phyloP scores from a whole-genome alignment of 2,329 filamentous ascomycete species.

The Gliomastix tumulicola region DNA sequence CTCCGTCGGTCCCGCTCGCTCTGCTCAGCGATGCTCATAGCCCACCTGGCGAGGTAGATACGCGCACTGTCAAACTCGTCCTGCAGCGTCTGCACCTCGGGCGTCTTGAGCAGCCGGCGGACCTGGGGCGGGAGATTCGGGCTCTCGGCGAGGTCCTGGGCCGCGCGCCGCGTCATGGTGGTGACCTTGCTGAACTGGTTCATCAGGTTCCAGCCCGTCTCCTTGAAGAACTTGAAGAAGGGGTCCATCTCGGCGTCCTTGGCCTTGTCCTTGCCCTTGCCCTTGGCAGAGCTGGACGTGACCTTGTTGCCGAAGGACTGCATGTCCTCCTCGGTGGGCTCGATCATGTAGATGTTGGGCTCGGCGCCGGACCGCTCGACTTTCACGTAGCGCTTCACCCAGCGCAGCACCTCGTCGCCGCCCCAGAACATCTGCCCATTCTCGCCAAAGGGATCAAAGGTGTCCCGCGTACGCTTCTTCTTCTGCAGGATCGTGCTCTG shows the following conservation, averaged over 20 bases:
- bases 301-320: conserved; percentile 67
- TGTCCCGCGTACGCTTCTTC: conserved; percentile 76
- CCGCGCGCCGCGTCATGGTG: conserved; percentile 86
- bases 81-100: conserved; percentile 89
- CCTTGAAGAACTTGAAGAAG: conserved; percentile 86
- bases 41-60: conserved; percentile 92
- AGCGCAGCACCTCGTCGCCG: conserved; percentile 87
- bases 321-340: conserved; percentile 79
- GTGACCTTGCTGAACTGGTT: conserved; percentile 97
- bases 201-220: conserved; percentile 92
- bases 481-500: conserved; percentile 92
- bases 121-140: conserved; percentile 87
- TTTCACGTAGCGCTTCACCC: conserved; percentile 77
- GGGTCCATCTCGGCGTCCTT: conserved; percentile 82
- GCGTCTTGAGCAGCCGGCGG: conserved; percentile 75
- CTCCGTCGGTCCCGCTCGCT: conserved; percentile 81
- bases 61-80: conserved; percentile 97
- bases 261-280: conserved; percentile 19
- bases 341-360: conserved; percentile 83
- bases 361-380: conserved; percentile 83
- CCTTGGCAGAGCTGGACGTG: conserved; percentile 29
- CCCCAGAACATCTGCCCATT: conserved; percentile 92
- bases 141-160: conserved; percentile 87
- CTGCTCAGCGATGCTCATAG: conserved; percentile 97
- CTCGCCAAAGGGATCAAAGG: conserved; percentile 84